These are phyloP conservation scores for Gautieria morchelliformis DNA, from an alignment of 768 basidiomycete genomes.

Conservation along the genomic window DNA sequence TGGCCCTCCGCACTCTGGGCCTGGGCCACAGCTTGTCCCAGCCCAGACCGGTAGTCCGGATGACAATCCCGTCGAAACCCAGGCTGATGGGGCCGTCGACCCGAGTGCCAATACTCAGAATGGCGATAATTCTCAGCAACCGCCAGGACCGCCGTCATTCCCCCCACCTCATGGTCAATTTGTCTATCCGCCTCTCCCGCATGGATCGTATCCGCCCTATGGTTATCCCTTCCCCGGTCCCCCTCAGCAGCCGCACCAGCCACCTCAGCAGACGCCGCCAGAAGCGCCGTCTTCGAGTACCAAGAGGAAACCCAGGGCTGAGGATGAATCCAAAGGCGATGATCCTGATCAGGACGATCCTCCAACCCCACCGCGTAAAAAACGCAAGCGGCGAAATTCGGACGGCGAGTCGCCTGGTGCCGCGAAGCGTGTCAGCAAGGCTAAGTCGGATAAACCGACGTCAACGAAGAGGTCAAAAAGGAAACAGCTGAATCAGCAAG, in stretches of 20 bases:
- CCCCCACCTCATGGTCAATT: conserved; percentile 6
- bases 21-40: conserved; percentile 6
- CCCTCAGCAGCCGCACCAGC: not conserved
- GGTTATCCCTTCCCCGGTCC: conserved; percentile 8
- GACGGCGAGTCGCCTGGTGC: conserved; percentile 6
- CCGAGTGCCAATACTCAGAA: not conserved
- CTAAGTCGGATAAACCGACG: not conserved
- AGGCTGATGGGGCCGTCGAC: not conserved
- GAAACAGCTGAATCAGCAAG: not conserved
- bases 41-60: not conserved
- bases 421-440: not conserved
- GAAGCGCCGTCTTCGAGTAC: not conserved
- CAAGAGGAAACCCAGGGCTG: not conserved
- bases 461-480: not conserved
- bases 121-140: not conserved
- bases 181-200: conserved; percentile 7
- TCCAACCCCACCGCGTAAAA: conserved; percentile 8
- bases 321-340: not conserved
- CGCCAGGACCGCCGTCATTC: conserved; percentile 5
- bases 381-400: conserved; percentile 4
- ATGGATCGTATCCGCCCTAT: conserved; percentile 6
- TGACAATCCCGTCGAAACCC: conserved; percentile 1
- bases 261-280: not conserved
- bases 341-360: conserved; percentile 6
- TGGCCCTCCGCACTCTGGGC: conserved; percentile 1